phyloP scores from a whole-genome alignment of 2,329 filamentous ascomycete genomes.

The Talaromyces sp. region DNA sequence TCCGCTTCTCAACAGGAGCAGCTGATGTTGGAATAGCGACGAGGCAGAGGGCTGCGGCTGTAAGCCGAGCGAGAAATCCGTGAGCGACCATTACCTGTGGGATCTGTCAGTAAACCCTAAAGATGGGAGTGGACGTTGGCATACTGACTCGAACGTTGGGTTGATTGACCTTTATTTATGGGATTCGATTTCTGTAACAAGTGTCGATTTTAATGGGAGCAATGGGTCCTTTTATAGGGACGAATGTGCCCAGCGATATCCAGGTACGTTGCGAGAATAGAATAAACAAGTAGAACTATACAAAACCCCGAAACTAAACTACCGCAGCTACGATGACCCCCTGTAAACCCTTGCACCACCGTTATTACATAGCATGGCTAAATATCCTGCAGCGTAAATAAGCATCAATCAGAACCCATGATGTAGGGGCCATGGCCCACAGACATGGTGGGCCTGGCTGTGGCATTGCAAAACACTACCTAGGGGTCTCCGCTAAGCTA shows the following conservation, averaged over 20 bases:
- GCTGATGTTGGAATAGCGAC: neutral
- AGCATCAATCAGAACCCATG: neutral
- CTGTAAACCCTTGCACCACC: neutral
- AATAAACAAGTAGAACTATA: neutral
- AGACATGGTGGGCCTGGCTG: neutral
- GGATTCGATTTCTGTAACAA: neutral
- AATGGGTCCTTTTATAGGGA: neutral
- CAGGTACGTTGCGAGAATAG: neutral
- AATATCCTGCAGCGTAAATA: neutral
- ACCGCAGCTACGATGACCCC: neutral
- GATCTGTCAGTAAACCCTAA: neutral
- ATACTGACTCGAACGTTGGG: neutral
- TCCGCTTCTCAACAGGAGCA: neutral
- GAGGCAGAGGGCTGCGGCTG: constrained; percentile 8
- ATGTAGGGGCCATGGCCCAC: neutral
- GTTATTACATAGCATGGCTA: neutral
- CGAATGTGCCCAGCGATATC: neutral
- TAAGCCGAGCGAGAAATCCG: constrained; percentile 10
- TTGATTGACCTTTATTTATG: neutral
- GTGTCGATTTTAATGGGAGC: neutral
- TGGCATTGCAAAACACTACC: neutral
- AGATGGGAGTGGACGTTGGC: too few species aligned
- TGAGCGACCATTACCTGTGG: constrained; percentile 9
- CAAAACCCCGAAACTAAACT: neutral
- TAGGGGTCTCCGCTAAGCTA: neutral